Percentiles rank a stretch among this genome's conserved stretches.
phyloP scores from a whole-genome alignment of 768 basidiomycete genomes.

The Pholiota conissans region DNA sequence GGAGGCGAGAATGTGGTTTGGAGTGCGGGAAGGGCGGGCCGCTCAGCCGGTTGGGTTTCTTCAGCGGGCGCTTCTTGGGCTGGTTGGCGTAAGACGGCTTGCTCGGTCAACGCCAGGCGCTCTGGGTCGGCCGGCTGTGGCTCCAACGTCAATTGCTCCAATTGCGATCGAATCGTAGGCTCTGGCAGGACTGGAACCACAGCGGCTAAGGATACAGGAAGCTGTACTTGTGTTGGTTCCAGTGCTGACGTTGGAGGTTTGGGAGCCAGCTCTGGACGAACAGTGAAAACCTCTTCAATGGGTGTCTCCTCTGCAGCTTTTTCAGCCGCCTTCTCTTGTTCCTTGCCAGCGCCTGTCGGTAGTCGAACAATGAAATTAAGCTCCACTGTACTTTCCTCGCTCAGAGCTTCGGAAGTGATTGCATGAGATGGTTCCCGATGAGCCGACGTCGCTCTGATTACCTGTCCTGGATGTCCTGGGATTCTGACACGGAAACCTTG shows the following conservation, averaged over 20 bases:
- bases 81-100: slow-evolving; percentile 45
- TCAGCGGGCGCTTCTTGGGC: slow-evolving; percentile 18
- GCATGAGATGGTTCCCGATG: slow-evolving; percentile 20
- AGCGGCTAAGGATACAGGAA: neutral
- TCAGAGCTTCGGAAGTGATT: slow-evolving; percentile 14
- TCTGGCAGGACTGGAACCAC: slow-evolving; percentile 24
- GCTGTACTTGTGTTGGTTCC: slow-evolving; percentile 13
- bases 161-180: slow-evolving; percentile 33
- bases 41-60: slow-evolving; percentile 22
- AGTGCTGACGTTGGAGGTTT: slow-evolving; percentile 32
- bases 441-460: slow-evolving; percentile 40
- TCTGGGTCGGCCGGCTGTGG: slow-evolving; percentile 33
- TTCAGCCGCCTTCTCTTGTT: slow-evolving; percentile 24
- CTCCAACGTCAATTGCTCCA: slow-evolving; percentile 39
- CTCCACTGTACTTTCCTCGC: slow-evolving; percentile 32
- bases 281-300: slow-evolving; percentile 58
- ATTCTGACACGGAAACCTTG: slow-evolving; percentile 63
- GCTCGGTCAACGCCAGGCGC: slow-evolving; percentile 43
- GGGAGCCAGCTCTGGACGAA: slow-evolving; percentile 49
- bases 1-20: slow-evolving; percentile 44
- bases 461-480: slow-evolving; percentile 42
- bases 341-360: slow-evolving; percentile 42
- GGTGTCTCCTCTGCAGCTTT: slow-evolving; percentile 34
- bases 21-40: slow-evolving; percentile 37
- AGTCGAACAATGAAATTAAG: slow-evolving; percentile 54